These are phyloP conservation scores for Cocos nucifera DNA, from an alignment of 176 grass and related monocot species.

Conservation along the genomic window DNA sequence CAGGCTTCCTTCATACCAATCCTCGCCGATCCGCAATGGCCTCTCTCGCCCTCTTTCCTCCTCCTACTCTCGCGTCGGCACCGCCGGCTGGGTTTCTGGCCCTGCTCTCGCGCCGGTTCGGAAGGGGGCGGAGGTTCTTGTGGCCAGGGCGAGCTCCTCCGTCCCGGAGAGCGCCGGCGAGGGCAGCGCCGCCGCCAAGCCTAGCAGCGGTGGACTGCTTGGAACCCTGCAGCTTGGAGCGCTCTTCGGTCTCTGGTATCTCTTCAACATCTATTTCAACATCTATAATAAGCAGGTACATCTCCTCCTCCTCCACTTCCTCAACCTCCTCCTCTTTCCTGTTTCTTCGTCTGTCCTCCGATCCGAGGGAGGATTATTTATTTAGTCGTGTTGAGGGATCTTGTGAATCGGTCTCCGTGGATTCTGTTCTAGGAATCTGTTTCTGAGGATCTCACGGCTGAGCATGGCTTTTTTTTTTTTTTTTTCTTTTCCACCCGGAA, in stretches of 20 bases:
- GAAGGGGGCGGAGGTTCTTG: neutral
- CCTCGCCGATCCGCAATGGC: too few species aligned
- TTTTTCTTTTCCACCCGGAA: too few species aligned
- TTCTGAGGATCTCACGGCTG: too few species aligned
- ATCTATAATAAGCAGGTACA: slow-evolving; percentile 47
- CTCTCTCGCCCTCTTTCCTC: too few species aligned
- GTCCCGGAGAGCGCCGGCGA: slow-evolving; percentile 1
- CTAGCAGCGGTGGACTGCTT: neutral
- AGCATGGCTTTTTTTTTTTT: too few species aligned
- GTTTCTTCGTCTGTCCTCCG: neutral
- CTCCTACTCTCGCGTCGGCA: too few species aligned
- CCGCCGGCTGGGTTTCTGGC: neutral
- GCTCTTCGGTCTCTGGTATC: slow-evolving; percentile 43
- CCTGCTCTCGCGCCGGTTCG: neutral
- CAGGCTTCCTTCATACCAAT: too few species aligned
- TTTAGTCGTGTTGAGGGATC: too few species aligned
- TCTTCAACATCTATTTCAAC: slow-evolving; percentile 57
- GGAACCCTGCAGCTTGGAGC: slow-evolving; percentile 30
- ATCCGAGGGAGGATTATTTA: too few species aligned
- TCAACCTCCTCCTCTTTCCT: neutral
- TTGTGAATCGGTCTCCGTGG: too few species aligned
- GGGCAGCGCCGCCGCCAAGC: neutral
- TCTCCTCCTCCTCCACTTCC: neutral
- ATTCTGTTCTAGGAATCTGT: too few species aligned
- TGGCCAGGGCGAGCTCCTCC: neutral